Base-by-base conservation (phyloP, 2,329 filamentous ascomycete species). In the Venturiaceae sp. region DNA sequence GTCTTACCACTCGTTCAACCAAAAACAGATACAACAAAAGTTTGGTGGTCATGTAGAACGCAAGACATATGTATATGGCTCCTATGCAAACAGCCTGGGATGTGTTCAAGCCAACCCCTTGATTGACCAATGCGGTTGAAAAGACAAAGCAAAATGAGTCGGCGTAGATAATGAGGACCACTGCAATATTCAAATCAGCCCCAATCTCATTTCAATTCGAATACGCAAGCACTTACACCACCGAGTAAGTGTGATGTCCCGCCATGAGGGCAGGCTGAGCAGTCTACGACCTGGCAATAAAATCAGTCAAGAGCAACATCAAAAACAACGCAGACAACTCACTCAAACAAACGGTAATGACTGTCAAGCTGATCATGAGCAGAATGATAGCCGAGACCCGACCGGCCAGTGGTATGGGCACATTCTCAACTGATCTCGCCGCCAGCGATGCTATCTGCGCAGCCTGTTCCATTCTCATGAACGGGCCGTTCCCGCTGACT, bases 11-110 rank as follows among this genome's bases (percentile, higher is more conserved):
- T 68, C 83, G 83, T 66, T 86, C 83, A 0, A 84, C 82, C 1
- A 86, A 71, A 64, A 86, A 86, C 28, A 83, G 73, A 64, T 86
- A 86, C n/a, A 85, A 81, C 28, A 85, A 69, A 72, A 85, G 80
- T 71, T 86, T 86, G 3, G 82, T 84, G 1, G 81, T 81, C 57
- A 86, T 75, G 64, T 86, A 86, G 62, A 79, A 85, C 4, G 78
- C 69, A 2, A 86, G 72, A 57, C 66, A 52, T 14, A 52, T 52
- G 23, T 52, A 52, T 7, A 52, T 19, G 1, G 46, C 46, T 7
- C 23, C 30, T 6, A 32, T 28, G 23, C 46, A 52, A n/a, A 52
- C 23, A 19, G 46, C 21, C 23, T 28, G 30, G 21, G 46, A 52
- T 1, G 23, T 32, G 21, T 52, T 52, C 21, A 52, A 32, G 8